phyloP scores from a whole-genome alignment of 2,329 filamentous ascomycete genomes.

The Diaporthe citri region DNA sequence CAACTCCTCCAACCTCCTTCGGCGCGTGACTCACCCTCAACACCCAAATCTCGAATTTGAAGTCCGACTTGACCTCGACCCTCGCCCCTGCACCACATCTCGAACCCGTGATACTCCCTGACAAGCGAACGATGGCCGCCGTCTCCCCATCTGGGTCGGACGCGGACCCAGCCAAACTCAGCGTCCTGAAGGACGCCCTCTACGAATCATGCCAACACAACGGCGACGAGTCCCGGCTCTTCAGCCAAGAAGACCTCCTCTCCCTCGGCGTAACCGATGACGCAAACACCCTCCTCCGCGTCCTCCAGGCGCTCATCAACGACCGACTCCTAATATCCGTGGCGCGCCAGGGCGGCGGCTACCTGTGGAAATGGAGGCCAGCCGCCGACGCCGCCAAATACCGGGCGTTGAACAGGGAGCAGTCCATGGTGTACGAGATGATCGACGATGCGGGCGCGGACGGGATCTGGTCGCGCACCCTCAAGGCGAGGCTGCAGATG shows the following conservation, averaged over 20 bases:
- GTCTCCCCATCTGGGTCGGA: conserved; percentile 38
- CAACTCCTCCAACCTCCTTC: neutral
- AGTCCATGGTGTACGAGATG: conserved; percentile 85
- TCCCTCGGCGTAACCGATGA: conserved; percentile 61
- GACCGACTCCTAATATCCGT: conserved; percentile 71
- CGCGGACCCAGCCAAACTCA: conserved; percentile 56
- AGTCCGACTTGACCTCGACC: neutral
- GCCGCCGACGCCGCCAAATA: conserved; percentile 74
- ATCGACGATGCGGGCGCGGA: conserved; percentile 88
- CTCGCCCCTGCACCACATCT: neutral
- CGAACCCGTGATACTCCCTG: neutral
- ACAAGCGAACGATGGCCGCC: conserved; percentile 22
- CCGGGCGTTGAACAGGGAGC: conserved; percentile 72
- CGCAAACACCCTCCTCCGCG: conserved; percentile 64
- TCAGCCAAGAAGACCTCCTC: conserved; percentile 40
- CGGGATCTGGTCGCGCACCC: conserved; percentile 91
- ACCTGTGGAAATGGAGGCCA: conserved; percentile 71
- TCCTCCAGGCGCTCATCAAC: conserved; percentile 69
- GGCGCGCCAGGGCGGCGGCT: conserved; percentile 55
- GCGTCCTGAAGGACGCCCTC: conserved; percentile 67
- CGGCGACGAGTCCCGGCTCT: conserved; percentile 37
- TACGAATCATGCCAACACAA: conserved; percentile 62
- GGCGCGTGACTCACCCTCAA: conserved; percentile 29
- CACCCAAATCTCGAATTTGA: neutral
- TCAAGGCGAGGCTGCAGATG: conserved; percentile 84